phyloP scores from a whole-genome alignment of 139 green algal genomes.

The Coelastrella sp. region DNA sequence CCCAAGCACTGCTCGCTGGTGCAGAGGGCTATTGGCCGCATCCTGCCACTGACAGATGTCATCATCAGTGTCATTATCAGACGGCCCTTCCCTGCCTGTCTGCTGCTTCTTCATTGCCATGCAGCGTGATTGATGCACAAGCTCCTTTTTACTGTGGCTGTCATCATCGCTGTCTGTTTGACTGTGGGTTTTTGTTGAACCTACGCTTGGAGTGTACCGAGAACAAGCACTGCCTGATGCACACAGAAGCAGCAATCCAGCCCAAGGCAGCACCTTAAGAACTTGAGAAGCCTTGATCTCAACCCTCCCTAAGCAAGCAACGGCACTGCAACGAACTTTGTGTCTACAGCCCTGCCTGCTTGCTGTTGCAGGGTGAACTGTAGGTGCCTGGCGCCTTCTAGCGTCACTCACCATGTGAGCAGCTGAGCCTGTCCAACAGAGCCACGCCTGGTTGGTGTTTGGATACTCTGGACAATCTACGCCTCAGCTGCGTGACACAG shows the following conservation, averaged over 20 bases:
- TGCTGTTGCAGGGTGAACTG: background rate
- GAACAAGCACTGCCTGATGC: background rate
- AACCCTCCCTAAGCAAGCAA: too few relatives aligned
- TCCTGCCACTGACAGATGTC: conserved; percentile 17
- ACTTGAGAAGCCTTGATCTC: too few relatives aligned
- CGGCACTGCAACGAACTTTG: too few relatives aligned
- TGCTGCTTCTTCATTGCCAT: background rate
- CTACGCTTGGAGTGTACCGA: background rate
- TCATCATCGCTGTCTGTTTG: background rate
- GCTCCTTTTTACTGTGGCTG: too few relatives aligned
- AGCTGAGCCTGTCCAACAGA: background rate
- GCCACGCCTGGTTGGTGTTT: conserved; percentile 11
- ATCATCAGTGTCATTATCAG: background rate
- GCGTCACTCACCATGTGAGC: background rate
- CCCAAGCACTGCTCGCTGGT: background rate
- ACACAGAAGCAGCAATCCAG: too few relatives aligned
- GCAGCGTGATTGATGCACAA: background rate
- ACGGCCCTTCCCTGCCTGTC: background rate
- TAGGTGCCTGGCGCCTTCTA: background rate
- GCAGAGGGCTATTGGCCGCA: background rate
- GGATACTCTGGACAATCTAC: background rate
- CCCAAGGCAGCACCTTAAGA: background rate
- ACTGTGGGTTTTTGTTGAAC: background rate
- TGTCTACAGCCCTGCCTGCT: too few relatives aligned
- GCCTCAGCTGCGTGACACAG: background rate